Evolutionary conservation across 2,329 filamentous ascomycete genomes (phyloP).

Genomic region (Huntiella bhutanensis): DNA sequence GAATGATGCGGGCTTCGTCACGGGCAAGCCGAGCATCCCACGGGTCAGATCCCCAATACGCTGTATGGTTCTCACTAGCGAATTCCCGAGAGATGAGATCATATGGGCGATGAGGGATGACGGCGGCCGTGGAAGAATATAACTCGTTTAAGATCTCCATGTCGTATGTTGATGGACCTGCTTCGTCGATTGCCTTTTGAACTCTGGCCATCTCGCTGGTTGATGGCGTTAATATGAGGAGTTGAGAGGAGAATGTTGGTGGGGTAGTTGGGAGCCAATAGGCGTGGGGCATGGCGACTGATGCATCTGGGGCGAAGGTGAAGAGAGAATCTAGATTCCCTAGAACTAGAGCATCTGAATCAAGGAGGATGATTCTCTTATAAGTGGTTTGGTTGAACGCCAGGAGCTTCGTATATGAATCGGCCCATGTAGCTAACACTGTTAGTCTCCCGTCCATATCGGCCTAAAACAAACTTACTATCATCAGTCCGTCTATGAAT

Average conservation of each 20-base stretch:
- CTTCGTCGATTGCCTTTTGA: constrained; percentile 13
- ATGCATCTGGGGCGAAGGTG: constrained; percentile 34
- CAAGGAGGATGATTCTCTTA: constrained; percentile 25
- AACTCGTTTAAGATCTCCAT: constrained; percentile 49
- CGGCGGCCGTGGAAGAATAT: constrained; percentile 36
- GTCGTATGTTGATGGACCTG: constrained; percentile 28
- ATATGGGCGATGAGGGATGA: constrained; percentile 45
- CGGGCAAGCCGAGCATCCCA: constrained; percentile 38
- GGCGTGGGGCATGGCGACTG: constrained; percentile 49
- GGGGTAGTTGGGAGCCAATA: constrained; percentile 45
- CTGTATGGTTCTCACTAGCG: constrained; percentile 27
- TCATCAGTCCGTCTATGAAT: constrained; percentile 18
- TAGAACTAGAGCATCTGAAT: constrained; percentile 46
- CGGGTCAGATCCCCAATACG: constrained; percentile 21
- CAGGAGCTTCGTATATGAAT: constrained; percentile 47
- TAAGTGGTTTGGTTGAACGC: constrained; percentile 50
- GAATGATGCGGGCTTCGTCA: constrained; percentile 44
- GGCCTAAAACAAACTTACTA: constrained; percentile 16
- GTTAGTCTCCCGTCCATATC: neutral
- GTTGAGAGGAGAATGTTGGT: constrained; percentile 36
- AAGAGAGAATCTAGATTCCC: constrained; percentile 53
- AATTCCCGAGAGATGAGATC: constrained; percentile 44
- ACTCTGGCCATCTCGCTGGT: constrained; percentile 27
- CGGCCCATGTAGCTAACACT: constrained; percentile 35
- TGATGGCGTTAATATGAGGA: constrained; percentile 44